Conservation (phyloP, 2,329 filamentous ascomycete genomes). For the Colletotrichum shisoi region DNA sequence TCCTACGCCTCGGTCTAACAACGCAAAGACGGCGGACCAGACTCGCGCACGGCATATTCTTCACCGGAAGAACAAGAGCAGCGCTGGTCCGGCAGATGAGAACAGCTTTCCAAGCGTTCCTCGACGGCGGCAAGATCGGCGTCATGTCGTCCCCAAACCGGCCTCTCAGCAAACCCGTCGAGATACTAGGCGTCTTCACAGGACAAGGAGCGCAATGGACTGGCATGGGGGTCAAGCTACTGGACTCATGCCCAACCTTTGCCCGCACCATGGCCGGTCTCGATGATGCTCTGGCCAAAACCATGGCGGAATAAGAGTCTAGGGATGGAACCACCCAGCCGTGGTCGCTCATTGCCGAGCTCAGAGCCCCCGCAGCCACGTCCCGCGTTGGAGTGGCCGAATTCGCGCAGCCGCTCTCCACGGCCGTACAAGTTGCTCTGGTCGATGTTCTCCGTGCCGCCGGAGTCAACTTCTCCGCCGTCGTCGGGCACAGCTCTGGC, state of each 20-base stretch:
- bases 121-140: slow-evolving; percentile 32
- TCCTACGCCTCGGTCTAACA: slow-evolving; percentile 39
- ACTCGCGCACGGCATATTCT: slow-evolving; percentile 27
- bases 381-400: slow-evolving; percentile 38
- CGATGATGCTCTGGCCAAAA: slow-evolving; percentile 24
- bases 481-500: slow-evolving; percentile 40
- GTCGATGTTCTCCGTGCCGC: slow-evolving; percentile 43
- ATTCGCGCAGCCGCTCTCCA: slow-evolving; percentile 52
- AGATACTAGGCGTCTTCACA: slow-evolving; percentile 40
- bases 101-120: slow-evolving; percentile 31
- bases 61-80: slow-evolving; percentile 39
- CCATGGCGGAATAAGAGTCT: slow-evolving; percentile 1
- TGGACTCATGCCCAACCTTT: slow-evolving; percentile 25
- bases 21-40: slow-evolving; percentile 33
- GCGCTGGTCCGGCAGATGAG: slow-evolving; percentile 10
- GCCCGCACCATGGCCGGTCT: slow-evolving; percentile 28
- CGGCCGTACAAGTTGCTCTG: slow-evolving; percentile 49
- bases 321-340: too few relatives aligned
- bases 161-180: not conserved
- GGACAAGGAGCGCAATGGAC: slow-evolving; percentile 44
- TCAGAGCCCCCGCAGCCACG: not conserved
- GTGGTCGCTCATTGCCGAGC: slow-evolving; percentile 8
- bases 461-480: slow-evolving; percentile 25
- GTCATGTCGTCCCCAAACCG: slow-evolving; percentile 17
- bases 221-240: slow-evolving; percentile 39